These are phyloP conservation scores for Colletotrichum salicis DNA, from an alignment of 2,329 filamentous ascomycete species.

Conservation along the genomic window DNA sequence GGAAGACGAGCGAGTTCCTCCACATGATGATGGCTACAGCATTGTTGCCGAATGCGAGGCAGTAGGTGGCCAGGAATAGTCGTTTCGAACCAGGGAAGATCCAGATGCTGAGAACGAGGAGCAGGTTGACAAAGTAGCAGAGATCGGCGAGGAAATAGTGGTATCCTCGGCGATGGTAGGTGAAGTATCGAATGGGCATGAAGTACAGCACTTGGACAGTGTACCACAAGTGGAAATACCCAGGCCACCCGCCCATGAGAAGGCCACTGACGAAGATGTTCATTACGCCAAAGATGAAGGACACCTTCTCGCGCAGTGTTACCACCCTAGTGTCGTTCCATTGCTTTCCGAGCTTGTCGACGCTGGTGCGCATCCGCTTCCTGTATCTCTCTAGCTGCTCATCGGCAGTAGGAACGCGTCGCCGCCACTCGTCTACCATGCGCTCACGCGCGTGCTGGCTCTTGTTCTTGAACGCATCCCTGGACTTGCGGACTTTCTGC, in stretches of 20 bases:
- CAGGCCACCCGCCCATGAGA: slow-evolving; percentile 84
- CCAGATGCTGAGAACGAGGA: slow-evolving; percentile 86
- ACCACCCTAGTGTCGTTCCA: slow-evolving; percentile 94
- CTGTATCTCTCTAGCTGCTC: slow-evolving; percentile 93
- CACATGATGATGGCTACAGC: slow-evolving; percentile 98
- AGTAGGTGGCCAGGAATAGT: slow-evolving; percentile 91
- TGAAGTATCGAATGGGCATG: slow-evolving; percentile 94
- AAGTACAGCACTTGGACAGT: slow-evolving; percentile 89
- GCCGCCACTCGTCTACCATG: slow-evolving; percentile 92
- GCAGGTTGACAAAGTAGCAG: slow-evolving; percentile 97
- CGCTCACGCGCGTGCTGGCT: slow-evolving; percentile 84
- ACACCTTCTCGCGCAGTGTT: slow-evolving; percentile 90
- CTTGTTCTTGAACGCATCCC: slow-evolving; percentile 80
- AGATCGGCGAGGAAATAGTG: slow-evolving; percentile 98
- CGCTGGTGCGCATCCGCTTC: slow-evolving; percentile 84
- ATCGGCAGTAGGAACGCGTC: slow-evolving; percentile 84
- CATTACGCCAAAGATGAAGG: slow-evolving; percentile 94
- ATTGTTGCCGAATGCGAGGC: slow-evolving; percentile 94
- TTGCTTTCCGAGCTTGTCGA: slow-evolving; percentile 84
- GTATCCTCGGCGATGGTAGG: slow-evolving; percentile 90
- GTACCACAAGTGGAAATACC: slow-evolving; percentile 95
- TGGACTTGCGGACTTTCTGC: slow-evolving; percentile 84
- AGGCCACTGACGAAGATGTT: slow-evolving; percentile 98
- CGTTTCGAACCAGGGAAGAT: slow-evolving; percentile 90
- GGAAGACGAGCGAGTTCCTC: slow-evolving; percentile 98